phyloP scores from a whole-genome alignment of 2,329 filamentous ascomycete species.

The Cladosporium oxysporum region DNA sequence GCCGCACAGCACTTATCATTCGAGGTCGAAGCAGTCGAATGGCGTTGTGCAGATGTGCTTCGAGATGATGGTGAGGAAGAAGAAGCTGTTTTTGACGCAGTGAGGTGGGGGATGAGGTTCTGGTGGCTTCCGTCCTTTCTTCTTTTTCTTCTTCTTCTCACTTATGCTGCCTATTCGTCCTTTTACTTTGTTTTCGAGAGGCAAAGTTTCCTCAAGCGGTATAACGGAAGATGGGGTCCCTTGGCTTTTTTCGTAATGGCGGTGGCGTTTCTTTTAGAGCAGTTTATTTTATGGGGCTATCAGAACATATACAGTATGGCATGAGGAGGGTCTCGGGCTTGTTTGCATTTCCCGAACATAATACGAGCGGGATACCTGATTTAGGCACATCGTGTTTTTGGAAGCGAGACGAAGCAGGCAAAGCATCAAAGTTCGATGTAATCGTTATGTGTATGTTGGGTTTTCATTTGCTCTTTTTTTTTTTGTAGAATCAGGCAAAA shows the following conservation, averaged over 20 bases:
- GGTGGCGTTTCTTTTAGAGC: no score
- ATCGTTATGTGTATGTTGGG: not conserved
- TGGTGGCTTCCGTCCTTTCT: no score
- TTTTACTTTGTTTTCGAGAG: not conserved
- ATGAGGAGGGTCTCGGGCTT: not conserved
- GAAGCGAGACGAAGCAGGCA: not conserved
- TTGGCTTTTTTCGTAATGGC: not conserved
- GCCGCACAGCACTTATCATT: conserved; percentile 28
- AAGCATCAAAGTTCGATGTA: not conserved
- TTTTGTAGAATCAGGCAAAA: not conserved
- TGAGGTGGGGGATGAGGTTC: not conserved
- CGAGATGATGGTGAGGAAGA: conserved; percentile 40
- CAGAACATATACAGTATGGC: conserved; percentile 6
- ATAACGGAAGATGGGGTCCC: not conserved
- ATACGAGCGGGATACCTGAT: not conserved
- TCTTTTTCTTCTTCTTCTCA: no score
- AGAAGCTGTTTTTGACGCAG: conserved; percentile 36
- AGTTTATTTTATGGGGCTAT: not conserved
- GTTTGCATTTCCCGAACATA: not conserved
- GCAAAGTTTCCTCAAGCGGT: not conserved
- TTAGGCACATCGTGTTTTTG: not conserved
- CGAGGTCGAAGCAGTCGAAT: conserved; percentile 38
- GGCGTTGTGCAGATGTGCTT: conserved; percentile 37
- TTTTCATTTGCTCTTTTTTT: not conserved
- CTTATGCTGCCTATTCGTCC: no score